These are phyloP conservation scores for Pyrrhoderma noxium DNA, from an alignment of 1,284 basidiomycete species.

Conservation along the genomic window DNA sequence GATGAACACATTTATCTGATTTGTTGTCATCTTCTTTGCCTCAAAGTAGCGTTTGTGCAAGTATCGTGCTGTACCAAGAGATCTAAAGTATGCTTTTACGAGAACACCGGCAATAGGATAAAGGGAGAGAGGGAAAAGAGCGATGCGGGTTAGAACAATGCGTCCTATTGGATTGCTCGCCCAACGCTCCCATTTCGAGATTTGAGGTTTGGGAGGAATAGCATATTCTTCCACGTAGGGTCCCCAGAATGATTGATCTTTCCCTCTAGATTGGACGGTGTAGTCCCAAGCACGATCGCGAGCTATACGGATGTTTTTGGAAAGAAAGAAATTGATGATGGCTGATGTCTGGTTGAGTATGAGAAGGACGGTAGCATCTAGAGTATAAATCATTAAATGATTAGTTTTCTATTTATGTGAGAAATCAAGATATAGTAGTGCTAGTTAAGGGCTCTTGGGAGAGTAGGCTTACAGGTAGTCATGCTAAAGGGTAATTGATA, in stretches of 20 bases:
- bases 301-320: conserved; percentile 70
- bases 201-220: conserved; percentile 44
- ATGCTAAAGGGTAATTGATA: conserved; percentile 56
- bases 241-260: conserved; percentile 77
- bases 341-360: conserved; percentile 64
- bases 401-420: too few relatives aligned
- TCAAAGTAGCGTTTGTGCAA: conserved; percentile 79
- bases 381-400: too few relatives aligned
- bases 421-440: conserved; percentile 2
- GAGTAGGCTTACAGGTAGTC: conserved; percentile 48
- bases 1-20: conserved; percentile 66
- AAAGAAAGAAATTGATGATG: conserved; percentile 75
- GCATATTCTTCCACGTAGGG: conserved; percentile 87
- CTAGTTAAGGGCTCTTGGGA: too few relatives aligned
- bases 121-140: conserved; percentile 62
- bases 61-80: conserved; percentile 59
- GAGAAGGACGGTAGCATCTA: conserved; percentile 71
- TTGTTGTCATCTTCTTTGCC: conserved; percentile 68
- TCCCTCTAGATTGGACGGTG: conserved; percentile 72
- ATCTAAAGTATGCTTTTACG: conserved; percentile 58
- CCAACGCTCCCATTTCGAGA: conserved; percentile 32
- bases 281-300: conserved; percentile 73
- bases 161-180: conserved; percentile 42
- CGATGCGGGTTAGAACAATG: conserved; percentile 27
- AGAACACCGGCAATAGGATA: conserved; percentile 66